A percentile compares a stretch with the other conserved stretches of the same genome.
Evolutionary conservation across 805 yeast species (phyloP).

Genomic region (Yarrowia keelungensis): DNA sequence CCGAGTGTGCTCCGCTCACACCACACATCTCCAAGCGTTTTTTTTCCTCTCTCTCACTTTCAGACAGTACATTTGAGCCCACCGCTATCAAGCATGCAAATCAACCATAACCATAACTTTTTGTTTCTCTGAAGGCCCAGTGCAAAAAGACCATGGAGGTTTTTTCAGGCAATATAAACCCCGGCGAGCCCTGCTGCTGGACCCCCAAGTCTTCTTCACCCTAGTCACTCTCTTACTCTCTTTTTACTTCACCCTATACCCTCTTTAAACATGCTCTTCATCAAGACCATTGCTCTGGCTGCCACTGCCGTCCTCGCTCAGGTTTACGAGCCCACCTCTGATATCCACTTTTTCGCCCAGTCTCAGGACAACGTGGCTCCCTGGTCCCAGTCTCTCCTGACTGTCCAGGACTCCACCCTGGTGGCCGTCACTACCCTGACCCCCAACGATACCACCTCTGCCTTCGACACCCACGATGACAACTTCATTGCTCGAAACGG

Average conservation of each 20-base stretch:
- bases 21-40: too few species aligned
- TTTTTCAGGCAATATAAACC: slow-evolving; percentile 16
- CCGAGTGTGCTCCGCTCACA: too few species aligned
- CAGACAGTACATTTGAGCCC: slow-evolving; percentile 11
- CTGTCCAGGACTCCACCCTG: slow-evolving; percentile 31
- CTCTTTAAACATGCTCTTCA: slow-evolving; percentile 23
- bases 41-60: not conserved
- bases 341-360: slow-evolving; percentile 32
- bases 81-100: slow-evolving; percentile 10
- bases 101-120: slow-evolving; percentile 20
- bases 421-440: slow-evolving; percentile 33
- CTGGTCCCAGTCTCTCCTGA: slow-evolving; percentile 34
- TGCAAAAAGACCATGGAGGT: not conserved
- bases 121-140: not conserved
- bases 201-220: slow-evolving; percentile 14
- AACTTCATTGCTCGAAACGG: slow-evolving; percentile 35
- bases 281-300: slow-evolving; percentile 33
- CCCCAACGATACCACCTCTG: slow-evolving; percentile 35
- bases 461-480: slow-evolving; percentile 17
- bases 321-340: slow-evolving; percentile 37
- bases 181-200: not conserved
- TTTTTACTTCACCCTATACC: slow-evolving; percentile 13
- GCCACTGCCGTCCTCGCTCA: slow-evolving; percentile 34
- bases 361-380: slow-evolving; percentile 31
- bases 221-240: slow-evolving; percentile 25